phyloP scores from a whole-genome alignment of 2,329 filamentous ascomycete species.

The Colletotrichum aenigma region DNA sequence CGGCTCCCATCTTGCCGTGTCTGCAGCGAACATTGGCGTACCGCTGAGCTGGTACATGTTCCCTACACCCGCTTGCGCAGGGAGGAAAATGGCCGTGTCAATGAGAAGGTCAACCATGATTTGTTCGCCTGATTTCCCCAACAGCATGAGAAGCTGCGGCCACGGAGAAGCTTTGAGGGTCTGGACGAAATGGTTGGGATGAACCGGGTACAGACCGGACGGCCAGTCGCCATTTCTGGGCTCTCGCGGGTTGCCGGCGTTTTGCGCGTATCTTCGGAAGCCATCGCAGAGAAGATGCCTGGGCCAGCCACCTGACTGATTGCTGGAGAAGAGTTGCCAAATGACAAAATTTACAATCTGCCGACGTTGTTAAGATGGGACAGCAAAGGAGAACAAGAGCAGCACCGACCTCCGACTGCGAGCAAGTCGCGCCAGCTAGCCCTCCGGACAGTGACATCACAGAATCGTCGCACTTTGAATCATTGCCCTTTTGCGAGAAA shows the following conservation, averaged over 20 bases:
- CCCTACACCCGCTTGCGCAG: conserved; percentile 60
- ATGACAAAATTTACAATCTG: conserved; percentile 80
- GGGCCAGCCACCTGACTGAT: conserved; percentile 54
- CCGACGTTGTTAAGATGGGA: conserved; percentile 15
- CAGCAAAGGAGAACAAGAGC: background rate
- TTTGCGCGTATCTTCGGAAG: conserved; percentile 58
- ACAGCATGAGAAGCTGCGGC: conserved; percentile 73
- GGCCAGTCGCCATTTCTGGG: conserved; percentile 42
- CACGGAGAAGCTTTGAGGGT: conserved; percentile 74
- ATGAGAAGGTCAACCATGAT: conserved; percentile 81
- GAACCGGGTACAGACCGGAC: conserved; percentile 67
- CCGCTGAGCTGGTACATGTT: conserved; percentile 82
- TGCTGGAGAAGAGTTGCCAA: conserved; percentile 74
- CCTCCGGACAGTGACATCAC: conserved; percentile 56
- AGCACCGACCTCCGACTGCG: conserved; percentile 65
- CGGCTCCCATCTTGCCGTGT: conserved; percentile 25
- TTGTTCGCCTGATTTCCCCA: conserved; percentile 76
- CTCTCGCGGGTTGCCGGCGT: conserved; percentile 31
- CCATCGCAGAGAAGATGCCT: conserved; percentile 85
- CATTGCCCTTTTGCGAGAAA: conserved; percentile 68
- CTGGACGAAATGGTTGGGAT: conserved; percentile 73
- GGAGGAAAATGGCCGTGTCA: conserved; percentile 76
- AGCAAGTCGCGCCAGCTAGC: conserved; percentile 48
- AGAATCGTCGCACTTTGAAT: conserved; percentile 63
- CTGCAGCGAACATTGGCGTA: conserved; percentile 49